Evolutionary conservation across 371 early-diverging fungal genomes (phyloP), one percentile per base, ranked within the genome.

Genomic region (Actinomucor elegans): DNA sequence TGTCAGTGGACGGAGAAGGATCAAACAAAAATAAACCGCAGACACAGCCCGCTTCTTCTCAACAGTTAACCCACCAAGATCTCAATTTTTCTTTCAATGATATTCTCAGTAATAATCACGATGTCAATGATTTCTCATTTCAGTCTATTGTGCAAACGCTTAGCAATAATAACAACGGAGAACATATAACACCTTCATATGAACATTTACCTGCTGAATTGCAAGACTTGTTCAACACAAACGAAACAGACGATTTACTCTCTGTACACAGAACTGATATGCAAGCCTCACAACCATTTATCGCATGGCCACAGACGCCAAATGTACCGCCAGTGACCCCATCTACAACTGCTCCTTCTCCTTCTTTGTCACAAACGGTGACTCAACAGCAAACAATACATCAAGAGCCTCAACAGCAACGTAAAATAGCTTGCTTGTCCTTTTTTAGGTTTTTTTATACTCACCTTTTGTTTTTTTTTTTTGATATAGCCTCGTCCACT

Each of bases 161-260:
- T 5, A 55, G 58, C 29, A 61, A 57, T 28, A 54, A 48, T 20
- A 57, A 45, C 28, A 55, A 59, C 15, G 55, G 52, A 15, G 52
- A 60, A 21, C 47, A 49, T 17, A 45, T 54, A 1, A 37, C 46
- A 3, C 57, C 56, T 37, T 61, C 66, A 5, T 72, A 57, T 52
- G 64, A 61, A 34, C 58, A 68, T 47, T 52, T 73, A 20, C 74
- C 74, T 42, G 61, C 71, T 17, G 74, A 67, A 64, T 29, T 73
- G 0, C 74, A 70, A 44, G 66, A 70, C n/a, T 29, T 73, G 8
- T 64, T 69, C 36, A 60, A 58, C 23, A 37, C 60, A 3, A 69
- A 63, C 34, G 68, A 61, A 14, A 66, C 68, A 5, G 74, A 69
- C 26, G 68, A 73, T 43, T 36, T 72, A 21, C 33, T 69, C 35